Evolutionary conservation across 805 yeast species (phyloP).

Genomic region (Kurtzmaniella fragi): DNA sequence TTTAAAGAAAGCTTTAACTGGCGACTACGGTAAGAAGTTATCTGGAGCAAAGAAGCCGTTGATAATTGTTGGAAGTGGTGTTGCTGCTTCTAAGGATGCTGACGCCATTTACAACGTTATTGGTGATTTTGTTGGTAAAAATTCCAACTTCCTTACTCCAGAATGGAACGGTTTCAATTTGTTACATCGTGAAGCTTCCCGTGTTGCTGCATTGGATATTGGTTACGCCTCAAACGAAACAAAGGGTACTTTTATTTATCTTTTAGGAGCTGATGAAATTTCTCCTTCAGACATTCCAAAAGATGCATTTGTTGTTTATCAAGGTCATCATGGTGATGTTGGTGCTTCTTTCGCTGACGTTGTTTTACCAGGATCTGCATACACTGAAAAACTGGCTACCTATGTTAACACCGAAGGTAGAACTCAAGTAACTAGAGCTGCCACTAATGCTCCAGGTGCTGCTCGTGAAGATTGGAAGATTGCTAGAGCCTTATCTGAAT

Average conservation of each 20-base stretch:
- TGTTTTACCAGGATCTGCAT: constrained; percentile 80
- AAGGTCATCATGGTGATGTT: constrained; percentile 88
- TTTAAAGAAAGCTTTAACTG: constrained; percentile 55
- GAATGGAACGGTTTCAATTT: constrained; percentile 81
- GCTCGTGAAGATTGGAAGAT: constrained; percentile 94
- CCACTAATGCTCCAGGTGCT: constrained; percentile 80
- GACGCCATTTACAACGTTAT: constrained; percentile 53
- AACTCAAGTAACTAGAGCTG: constrained; percentile 79
- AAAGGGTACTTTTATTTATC: constrained; percentile 69
- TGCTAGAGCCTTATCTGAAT: constrained; percentile 76
- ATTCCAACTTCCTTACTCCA: constrained; percentile 55
- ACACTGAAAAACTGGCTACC: constrained; percentile 81
- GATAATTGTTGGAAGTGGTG: constrained; percentile 78
- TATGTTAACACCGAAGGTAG: constrained; percentile 90
- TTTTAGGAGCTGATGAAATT: constrained; percentile 82
- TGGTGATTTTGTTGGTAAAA: constrained; percentile 54
- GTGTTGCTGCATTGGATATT: constrained; percentile 80
- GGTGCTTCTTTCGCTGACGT: constrained; percentile 90
- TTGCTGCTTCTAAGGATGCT: constrained; percentile 63
- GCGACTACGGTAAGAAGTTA: constrained; percentile 65
- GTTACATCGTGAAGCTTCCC: constrained; percentile 81
- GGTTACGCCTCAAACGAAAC: constrained; percentile 59
- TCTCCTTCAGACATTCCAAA: constrained; percentile 63
- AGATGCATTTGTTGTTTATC: constrained; percentile 84
- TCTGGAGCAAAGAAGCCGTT: constrained; percentile 66